Evolutionary conservation across 495 filamentous ascomycete genomes (phyloP).

Genomic region (Alectoria sarmentosa): DNA sequence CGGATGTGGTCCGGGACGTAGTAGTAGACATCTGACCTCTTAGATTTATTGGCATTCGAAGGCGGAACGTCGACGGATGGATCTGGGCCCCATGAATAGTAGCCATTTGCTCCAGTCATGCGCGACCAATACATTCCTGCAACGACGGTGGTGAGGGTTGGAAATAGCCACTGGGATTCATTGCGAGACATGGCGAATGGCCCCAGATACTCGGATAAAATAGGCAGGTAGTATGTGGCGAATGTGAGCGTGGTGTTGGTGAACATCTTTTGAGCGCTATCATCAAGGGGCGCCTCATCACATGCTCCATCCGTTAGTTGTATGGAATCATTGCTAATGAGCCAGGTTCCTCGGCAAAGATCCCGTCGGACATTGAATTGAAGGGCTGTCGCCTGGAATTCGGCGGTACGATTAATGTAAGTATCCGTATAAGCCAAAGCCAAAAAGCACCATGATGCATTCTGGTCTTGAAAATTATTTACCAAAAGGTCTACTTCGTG

Average conservation of each 20-base stretch:
- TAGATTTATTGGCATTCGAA: neutral
- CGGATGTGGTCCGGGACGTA: constrained; percentile 3
- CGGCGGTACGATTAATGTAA: constrained; percentile 2
- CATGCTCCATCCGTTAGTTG: constrained; percentile 20
- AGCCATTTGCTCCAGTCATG: neutral
- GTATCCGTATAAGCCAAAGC: constrained; percentile 12
- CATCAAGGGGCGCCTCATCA: neutral
- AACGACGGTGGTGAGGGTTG: constrained; percentile 12
- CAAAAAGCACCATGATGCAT: too few relatives aligned
- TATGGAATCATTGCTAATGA: constrained; percentile 18
- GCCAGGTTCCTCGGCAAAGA: constrained; percentile 18
- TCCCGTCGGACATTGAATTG: constrained; percentile 18
- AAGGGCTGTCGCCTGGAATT: constrained; percentile 11
- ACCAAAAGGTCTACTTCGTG: too few relatives aligned
- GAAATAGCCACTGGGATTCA: constrained; percentile 9
- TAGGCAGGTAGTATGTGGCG: constrained; percentile 13
- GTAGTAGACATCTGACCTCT: constrained; percentile 15
- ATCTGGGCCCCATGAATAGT: neutral
- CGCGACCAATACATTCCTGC: constrained; percentile 22
- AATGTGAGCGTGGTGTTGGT: constrained; percentile 13
- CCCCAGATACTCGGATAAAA: constrained; percentile 19
- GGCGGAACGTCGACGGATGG: too few relatives aligned
- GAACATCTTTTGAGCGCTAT: constrained; percentile 18
- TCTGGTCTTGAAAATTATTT: too few relatives aligned
- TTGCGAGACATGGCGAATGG: constrained; percentile 16